Percentiles rank a stretch among this genome's conserved stretches.
Evolutionary conservation across 441 rosid species (phyloP).

Genomic region (Capsella rubella): DNA sequence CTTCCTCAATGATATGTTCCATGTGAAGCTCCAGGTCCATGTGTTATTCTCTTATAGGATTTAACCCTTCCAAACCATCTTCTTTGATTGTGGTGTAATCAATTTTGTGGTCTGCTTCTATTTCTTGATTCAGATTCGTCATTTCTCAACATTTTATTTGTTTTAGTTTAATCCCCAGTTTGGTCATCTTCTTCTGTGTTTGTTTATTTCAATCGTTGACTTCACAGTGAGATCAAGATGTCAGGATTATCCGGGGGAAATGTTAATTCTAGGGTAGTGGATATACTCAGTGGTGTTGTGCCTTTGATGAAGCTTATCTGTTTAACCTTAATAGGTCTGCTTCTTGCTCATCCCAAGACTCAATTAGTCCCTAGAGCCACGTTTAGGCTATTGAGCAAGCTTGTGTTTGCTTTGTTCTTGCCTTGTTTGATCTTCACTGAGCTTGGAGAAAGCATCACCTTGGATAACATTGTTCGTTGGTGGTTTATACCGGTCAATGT

Average conservation of each 20-base stretch:
- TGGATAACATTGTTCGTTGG: slow-evolving; percentile 63
- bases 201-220: slow-evolving; percentile 24
- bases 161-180: background rate
- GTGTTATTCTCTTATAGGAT: slow-evolving; percentile 14
- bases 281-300: slow-evolving; percentile 61
- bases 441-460: slow-evolving; percentile 79
- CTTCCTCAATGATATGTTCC: slow-evolving; percentile 25
- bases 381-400: slow-evolving; percentile 85
- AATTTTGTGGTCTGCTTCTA: background rate
- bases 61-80: background rate
- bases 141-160: background rate
- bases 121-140: slow-evolving; percentile 1
- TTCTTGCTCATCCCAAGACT: slow-evolving; percentile 77
- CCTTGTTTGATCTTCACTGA: slow-evolving; percentile 91
- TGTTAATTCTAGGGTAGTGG: slow-evolving; percentile 48
- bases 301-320: slow-evolving; percentile 80
- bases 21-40: slow-evolving; percentile 31
- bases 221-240: slow-evolving; percentile 45
- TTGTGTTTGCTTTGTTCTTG: slow-evolving; percentile 85
- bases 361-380: slow-evolving; percentile 74
- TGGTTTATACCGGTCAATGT: slow-evolving; percentile 96
- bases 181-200: slow-evolving; percentile 25
- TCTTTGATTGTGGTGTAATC: slow-evolving; percentile 4
- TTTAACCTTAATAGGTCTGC: slow-evolving; percentile 71
- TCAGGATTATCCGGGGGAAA: slow-evolving; percentile 20